Conservation (phyloP, 176 grass and related monocot genomes). For the Eragrostis nindensis region DNA sequence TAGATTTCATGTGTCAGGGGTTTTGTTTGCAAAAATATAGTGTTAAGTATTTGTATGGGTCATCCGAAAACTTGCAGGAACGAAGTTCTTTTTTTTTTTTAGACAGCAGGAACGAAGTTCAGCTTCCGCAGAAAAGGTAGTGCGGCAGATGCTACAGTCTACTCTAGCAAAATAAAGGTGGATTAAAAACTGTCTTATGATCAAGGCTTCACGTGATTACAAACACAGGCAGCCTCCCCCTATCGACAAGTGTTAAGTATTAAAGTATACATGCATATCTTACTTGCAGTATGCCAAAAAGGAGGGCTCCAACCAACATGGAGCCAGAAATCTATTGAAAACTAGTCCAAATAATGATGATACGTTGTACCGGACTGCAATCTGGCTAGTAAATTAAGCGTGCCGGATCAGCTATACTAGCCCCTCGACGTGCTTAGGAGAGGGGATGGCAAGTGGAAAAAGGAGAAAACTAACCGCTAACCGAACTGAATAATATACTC, state of each 20-base stretch:
- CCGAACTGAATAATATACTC: background rate
- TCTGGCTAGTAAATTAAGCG: background rate
- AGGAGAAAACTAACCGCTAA: too few relatives aligned
- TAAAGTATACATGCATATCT: background rate
- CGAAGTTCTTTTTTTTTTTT: too few relatives aligned
- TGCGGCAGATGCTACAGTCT: background rate
- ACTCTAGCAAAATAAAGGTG: background rate
- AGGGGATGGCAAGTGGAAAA: background rate
- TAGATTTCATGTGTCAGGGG: background rate
- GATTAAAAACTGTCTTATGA: background rate
- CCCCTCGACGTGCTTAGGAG: background rate
- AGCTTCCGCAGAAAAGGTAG: background rate
- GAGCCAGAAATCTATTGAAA: background rate
- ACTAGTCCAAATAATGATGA: background rate
- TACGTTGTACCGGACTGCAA: background rate
- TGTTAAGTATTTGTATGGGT: too few relatives aligned
- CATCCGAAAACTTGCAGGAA: too few relatives aligned
- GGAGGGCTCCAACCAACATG: background rate
- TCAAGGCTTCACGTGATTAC: background rate
- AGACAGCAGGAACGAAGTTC: too few relatives aligned
- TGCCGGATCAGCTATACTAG: background rate
- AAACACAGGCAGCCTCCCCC: background rate
- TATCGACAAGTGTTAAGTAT: background rate
- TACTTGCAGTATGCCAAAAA: background rate
- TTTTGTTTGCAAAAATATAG: too few relatives aligned